These are phyloP conservation scores for Monilinia aucupariae DNA, from an alignment of 2,329 filamentous ascomycete species.

Conservation along the genomic window DNA sequence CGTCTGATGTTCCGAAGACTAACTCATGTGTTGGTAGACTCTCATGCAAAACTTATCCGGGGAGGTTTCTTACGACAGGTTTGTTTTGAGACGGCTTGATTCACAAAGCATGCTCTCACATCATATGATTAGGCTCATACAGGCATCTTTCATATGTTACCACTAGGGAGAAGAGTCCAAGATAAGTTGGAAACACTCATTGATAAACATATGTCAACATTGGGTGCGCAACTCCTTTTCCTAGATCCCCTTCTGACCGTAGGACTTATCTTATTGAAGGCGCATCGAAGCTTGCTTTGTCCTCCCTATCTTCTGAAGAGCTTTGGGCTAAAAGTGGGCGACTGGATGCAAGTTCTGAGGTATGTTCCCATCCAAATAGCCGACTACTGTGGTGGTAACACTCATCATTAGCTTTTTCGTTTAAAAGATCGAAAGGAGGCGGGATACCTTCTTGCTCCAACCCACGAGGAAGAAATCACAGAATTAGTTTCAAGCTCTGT, in stretches of 20 bases:
- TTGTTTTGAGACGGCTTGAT: constrained; percentile 23
- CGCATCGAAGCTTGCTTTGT: constrained; percentile 76
- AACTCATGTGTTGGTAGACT: constrained; percentile 42
- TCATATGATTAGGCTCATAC: constrained; percentile 62
- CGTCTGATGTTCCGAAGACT: neutral
- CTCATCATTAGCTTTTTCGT: constrained; percentile 62
- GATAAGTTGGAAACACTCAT: constrained; percentile 81
- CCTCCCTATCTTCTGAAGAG: constrained; percentile 76
- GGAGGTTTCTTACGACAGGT: constrained; percentile 72
- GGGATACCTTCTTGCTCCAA: constrained; percentile 76
- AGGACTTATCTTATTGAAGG: constrained; percentile 39
- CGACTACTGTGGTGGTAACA: constrained; percentile 15
- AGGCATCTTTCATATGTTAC: constrained; percentile 88
- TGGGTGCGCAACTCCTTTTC: constrained; percentile 48
- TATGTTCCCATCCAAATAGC: constrained; percentile 36
- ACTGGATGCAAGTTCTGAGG: constrained; percentile 68
- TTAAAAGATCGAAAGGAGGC: constrained; percentile 73
- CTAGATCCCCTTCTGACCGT: neutral
- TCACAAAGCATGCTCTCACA: neutral
- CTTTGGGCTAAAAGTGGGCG: constrained; percentile 83
- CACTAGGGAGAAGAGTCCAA: constrained; percentile 79
- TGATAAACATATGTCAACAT: constrained; percentile 77
- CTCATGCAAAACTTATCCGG: constrained; percentile 61
- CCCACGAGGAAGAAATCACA: constrained; percentile 96
- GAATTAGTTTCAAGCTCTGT: constrained; percentile 65